Conservation (phyloP, 164 flowering plant genomes). For the Dillenia suffruticosa region DNA sequence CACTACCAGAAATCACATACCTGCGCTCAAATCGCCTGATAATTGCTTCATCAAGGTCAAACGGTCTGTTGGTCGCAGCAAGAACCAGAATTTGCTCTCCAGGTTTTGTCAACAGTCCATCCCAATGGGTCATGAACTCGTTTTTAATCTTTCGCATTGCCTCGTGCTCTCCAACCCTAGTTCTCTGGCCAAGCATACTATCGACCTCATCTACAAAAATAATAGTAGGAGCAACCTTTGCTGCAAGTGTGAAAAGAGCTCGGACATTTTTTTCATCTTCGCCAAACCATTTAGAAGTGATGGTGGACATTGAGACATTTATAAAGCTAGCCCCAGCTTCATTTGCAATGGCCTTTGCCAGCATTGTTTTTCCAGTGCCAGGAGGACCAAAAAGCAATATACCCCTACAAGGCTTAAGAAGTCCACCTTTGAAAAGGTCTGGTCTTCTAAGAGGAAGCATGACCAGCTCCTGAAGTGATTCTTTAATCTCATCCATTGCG, state of each 20-base stretch:
- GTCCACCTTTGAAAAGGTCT: conserved; percentile 90
- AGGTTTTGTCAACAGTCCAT: conserved; percentile 58
- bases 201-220: conserved; percentile 97
- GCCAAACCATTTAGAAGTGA: conserved; percentile 99
- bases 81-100: conserved; percentile 78
- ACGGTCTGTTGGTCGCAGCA: conserved; percentile 84
- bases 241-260: conserved; percentile 85
- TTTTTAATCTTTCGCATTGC: conserved; percentile 97
- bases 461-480: conserved; percentile 94
- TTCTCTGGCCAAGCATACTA: conserved; percentile 95
- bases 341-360: conserved; percentile 95
- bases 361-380: conserved; percentile 97
- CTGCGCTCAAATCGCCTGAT: conserved; percentile 85
- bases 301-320: conserved; percentile 96
- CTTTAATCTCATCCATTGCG: conserved; percentile 81
- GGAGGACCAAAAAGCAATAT: conserved; percentile 95
- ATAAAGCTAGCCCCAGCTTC: conserved; percentile 99
- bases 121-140: conserved; percentile 93
- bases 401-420: conserved; percentile 91
- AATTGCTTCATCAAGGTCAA: conserved; percentile 76
- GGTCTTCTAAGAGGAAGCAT: conserved; percentile 97
- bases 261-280: conserved; percentile 97
- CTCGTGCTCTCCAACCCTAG: conserved; percentile 91
- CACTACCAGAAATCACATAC: conserved; percentile 18
- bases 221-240: conserved; percentile 93